Base-by-base conservation (phyloP, 306 rosid genomes). In the Vachellia pachyceras region DNA sequence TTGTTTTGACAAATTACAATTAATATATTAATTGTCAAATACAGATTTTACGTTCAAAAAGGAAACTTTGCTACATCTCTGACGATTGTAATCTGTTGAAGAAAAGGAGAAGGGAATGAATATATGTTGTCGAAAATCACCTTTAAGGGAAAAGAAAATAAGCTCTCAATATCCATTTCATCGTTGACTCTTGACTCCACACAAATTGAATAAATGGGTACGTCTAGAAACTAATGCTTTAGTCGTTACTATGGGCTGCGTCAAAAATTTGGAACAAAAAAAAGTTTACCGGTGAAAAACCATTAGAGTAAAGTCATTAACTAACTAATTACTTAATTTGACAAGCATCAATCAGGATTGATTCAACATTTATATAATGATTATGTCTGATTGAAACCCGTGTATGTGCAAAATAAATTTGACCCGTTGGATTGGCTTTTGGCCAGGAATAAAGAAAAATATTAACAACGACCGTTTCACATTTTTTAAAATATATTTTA, bases 241-340 rank as follows among this genome's bases (percentile, higher is more conserved):
- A n/a, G 15, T 67, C 72, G 15, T 67, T 39, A 67, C 13, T 23
- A 69, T 71, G 13, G 71, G 46, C 71, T 37, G 79, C 84, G 87
- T 83, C 88, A 76, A 65, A 63, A 81, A 72, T 57, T 60, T 55
- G 72, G 4, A 11, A 29, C 42, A 36, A 41, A 60, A 25, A 25
- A 12, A 15, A 45, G 49, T 57, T 73, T 14, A 3, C 9, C 20
- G 35, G n/a, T 35, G 25, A 37, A 73, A 37, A 20, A 3, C 20
- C 50, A 37, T 39, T 74, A 54, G 13, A 18, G 39, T 29, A 2
- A 58, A 23, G 10, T 47, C 35, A 20, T 12, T 52, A 11, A 45
- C 11, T 45, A 45, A 1, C 17, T 50, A 50, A 50, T 18, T 50
- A 18, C 23, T 50, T 15, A 22, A 47, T 50, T 84, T 65, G 83